phyloP scores from a whole-genome alignment of 164 flowering plant genomes.

The Berberis vulgaris region DNA sequence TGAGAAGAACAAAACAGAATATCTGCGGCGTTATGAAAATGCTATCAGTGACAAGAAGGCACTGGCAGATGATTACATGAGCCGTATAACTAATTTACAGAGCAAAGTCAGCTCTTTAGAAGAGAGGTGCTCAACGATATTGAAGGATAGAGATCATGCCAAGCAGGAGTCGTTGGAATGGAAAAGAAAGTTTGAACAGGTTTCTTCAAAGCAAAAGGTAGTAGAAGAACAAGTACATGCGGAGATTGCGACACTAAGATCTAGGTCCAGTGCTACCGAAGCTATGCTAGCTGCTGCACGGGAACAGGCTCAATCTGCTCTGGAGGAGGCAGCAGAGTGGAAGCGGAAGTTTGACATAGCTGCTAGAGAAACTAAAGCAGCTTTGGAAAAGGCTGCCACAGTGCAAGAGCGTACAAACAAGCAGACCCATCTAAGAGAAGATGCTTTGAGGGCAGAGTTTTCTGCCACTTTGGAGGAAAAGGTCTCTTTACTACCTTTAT shows the following conservation, averaged over 20 bases:
- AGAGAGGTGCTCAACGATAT: constrained; percentile 51
- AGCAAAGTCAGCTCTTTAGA: constrained; percentile 61
- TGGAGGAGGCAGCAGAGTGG: constrained; percentile 95
- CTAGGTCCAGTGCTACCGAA: constrained; percentile 74
- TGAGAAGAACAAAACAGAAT: constrained; percentile 69
- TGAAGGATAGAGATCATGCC: constrained; percentile 49
- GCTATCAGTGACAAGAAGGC: constrained; percentile 79
- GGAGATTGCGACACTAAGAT: constrained; percentile 63
- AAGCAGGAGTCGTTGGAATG: constrained; percentile 69
- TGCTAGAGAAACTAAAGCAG: constrained; percentile 78
- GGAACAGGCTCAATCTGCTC: constrained; percentile 81
- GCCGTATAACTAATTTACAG: constrained; percentile 59
- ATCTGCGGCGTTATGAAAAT: constrained; percentile 81
- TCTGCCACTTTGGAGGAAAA: constrained; percentile 52
- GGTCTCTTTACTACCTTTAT: constrained; percentile 23
- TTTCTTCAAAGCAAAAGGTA: constrained; percentile 46
- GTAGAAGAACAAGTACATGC: constrained; percentile 63
- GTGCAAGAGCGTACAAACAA: constrained; percentile 65
- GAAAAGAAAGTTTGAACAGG: constrained; percentile 83
- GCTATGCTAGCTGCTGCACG: constrained; percentile 90
- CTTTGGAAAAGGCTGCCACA: constrained; percentile 86
- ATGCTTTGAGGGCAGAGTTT: constrained; percentile 69
- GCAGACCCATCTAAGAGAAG: constrained; percentile 71
- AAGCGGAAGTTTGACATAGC: constrained; percentile 77
- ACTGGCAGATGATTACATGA: constrained; percentile 64